Conservation (phyloP, 163 green algal species). For the Chlamydomonas reinhardtii region DNA sequence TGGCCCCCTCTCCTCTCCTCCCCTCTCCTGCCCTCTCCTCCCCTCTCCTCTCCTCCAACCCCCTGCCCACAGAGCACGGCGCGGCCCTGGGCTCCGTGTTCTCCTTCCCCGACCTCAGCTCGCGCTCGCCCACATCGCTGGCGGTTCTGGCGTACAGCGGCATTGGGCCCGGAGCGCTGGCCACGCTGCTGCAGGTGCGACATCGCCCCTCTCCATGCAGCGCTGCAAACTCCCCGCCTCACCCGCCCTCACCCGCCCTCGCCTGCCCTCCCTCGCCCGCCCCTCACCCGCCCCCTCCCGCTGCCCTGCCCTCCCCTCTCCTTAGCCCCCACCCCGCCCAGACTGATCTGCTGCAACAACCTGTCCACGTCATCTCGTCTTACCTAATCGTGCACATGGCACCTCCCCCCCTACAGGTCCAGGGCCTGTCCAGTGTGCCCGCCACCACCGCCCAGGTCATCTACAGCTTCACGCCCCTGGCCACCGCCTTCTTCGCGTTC, state of each 20-base stretch:
- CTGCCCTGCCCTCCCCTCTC: too few species aligned
- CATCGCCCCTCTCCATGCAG: too few species aligned
- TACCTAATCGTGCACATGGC: too few species aligned
- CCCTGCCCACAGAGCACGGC: slow-evolving; percentile 9
- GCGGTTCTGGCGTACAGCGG: slow-evolving; percentile 58
- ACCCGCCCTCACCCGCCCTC: too few species aligned
- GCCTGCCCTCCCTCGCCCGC: too few species aligned
- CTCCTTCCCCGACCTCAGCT: slow-evolving; percentile 34
- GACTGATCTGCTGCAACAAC: too few species aligned
- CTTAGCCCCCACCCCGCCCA: too few species aligned
- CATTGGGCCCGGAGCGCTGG: slow-evolving; percentile 63
- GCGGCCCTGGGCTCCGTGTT: background rate
- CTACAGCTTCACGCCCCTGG: slow-evolving; percentile 71
- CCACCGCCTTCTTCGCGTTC: slow-evolving; percentile 66
- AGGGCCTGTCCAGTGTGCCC: slow-evolving; percentile 47
- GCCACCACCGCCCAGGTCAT: slow-evolving; percentile 67
- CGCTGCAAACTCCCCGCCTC: too few species aligned
- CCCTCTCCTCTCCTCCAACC: too few species aligned
- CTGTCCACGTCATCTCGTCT: too few species aligned
- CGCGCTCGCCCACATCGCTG: background rate
- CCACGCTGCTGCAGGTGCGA: slow-evolving; percentile 60
- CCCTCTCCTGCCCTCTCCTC: background rate
- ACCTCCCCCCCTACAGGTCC: background rate
- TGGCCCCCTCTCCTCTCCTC: too few species aligned
- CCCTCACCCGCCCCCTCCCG: too few species aligned